phyloP scores from a whole-genome alignment of 2,329 filamentous ascomycete species.

The Emergomyces africanus region DNA sequence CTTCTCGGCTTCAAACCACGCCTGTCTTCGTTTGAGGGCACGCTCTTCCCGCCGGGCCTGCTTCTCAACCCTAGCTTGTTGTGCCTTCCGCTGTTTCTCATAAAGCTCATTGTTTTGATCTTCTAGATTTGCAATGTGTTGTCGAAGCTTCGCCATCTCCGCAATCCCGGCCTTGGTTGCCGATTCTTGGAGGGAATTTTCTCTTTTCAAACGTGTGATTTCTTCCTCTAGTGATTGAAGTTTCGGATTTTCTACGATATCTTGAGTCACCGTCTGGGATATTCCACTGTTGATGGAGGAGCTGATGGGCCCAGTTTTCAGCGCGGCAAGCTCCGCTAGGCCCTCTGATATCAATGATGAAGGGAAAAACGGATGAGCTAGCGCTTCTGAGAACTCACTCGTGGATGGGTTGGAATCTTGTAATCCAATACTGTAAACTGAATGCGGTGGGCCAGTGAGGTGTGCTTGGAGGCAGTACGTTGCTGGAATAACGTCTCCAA shows the following conservation, averaged over 20 bases:
- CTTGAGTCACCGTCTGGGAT: not conserved
- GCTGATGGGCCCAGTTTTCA: constrained; percentile 11
- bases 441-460: constrained; percentile 14
- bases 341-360: constrained; percentile 27
- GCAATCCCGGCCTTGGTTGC: constrained; percentile 23
- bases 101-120: constrained; percentile 28
- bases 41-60: constrained; percentile 28
- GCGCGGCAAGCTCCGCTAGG: constrained; percentile 25
- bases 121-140: constrained; percentile 22
- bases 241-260: constrained; percentile 12
- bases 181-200: constrained; percentile 17
- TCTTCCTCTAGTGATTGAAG: constrained; percentile 27
- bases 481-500: constrained; percentile 26
- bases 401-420: constrained; percentile 4
- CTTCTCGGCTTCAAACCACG: constrained; percentile 34
- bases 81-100: constrained; percentile 24
- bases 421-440: constrained; percentile 6
- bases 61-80: constrained; percentile 20
- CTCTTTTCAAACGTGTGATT: constrained; percentile 26
- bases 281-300: constrained; percentile 4
- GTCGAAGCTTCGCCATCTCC: constrained; percentile 26
- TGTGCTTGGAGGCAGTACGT: constrained; percentile 32
- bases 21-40: constrained; percentile 28
- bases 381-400: constrained; percentile 23
- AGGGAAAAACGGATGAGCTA: constrained; percentile 28